Conservation (phyloP, 495 filamentous ascomycete species). For the Chaetomidium leptoderma region DNA sequence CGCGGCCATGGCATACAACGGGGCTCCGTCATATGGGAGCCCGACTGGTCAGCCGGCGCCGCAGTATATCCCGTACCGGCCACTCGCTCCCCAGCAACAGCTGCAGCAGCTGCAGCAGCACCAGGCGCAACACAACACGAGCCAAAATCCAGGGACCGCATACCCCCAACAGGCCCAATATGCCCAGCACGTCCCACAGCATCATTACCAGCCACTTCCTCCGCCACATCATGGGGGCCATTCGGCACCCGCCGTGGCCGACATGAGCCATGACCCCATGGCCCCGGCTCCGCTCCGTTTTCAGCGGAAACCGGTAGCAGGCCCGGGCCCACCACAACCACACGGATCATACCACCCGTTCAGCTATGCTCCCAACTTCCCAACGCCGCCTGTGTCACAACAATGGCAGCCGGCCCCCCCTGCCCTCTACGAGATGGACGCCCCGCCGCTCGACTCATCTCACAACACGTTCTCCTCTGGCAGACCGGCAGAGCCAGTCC, state of each 20-base stretch:
- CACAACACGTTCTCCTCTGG: not conserved
- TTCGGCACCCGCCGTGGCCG: not conserved
- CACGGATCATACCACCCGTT: not conserved
- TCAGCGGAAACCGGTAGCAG: conserved; percentile 2
- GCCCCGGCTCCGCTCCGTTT: not conserved
- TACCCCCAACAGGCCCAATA: not conserved
- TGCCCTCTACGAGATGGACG: conserved; percentile 7
- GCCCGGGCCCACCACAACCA: not conserved
- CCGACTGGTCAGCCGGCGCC: not conserved
- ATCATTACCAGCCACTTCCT: conserved; percentile 1
- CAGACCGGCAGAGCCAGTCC: not conserved
- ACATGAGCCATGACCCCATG: not conserved
- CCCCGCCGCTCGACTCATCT: not conserved
- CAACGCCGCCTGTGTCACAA: not conserved
- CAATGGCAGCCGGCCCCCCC: not conserved
- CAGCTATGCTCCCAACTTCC: not conserved
- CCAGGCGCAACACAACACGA: conserved; percentile 7
- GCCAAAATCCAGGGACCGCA: not conserved
- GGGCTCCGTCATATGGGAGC: not conserved
- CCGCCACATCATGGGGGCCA: not conserved
- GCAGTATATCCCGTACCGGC: conserved; percentile 7
- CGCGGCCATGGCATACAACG: not conserved
- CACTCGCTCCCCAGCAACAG: not conserved
- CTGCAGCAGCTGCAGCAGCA: conserved; percentile 28
- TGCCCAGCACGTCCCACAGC: not conserved